Percentiles rank a stretch among this genome's conserved stretches.
Conservation (phyloP, 768 basidiomycete genomes). For the Boletus patriciae region DNA sequence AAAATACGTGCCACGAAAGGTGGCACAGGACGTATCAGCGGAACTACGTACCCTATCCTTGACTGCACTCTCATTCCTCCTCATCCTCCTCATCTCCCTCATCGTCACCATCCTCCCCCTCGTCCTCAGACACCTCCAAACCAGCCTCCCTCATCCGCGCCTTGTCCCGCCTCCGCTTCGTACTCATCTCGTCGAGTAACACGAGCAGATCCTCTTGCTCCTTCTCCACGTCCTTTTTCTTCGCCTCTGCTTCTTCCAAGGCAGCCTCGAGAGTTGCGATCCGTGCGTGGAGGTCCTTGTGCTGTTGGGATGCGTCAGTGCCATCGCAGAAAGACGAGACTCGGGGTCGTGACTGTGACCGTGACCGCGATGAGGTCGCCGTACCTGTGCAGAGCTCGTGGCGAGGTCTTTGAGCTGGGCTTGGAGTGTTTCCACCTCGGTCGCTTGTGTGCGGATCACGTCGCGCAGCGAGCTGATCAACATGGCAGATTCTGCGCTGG, state of each 20-base stretch:
- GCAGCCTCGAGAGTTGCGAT: constrained; percentile 47
- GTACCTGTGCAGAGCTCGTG: constrained; percentile 39
- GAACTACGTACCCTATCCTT: no score
- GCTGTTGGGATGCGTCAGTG: constrained; percentile 30
- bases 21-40: background rate
- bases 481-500: constrained; percentile 74
- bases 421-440: constrained; percentile 73
- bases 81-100: constrained; percentile 31
- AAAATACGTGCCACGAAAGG: background rate
- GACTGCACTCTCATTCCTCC: background rate
- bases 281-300: constrained; percentile 46
- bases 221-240: constrained; percentile 82
- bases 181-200: constrained; percentile 85
- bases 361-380: background rate
- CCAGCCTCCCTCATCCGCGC: constrained; percentile 67
- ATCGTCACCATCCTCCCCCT: constrained; percentile 68
- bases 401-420: constrained; percentile 49
- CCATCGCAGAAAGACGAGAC: no score
- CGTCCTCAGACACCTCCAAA: constrained; percentile 91
- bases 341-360: no score
- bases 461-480: constrained; percentile 83
- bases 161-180: constrained; percentile 86
- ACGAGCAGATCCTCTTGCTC: constrained; percentile 97
- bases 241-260: constrained; percentile 55
- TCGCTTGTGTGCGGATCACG: constrained; percentile 77